These are phyloP conservation scores for Talaromyces nanjingensis DNA, from an alignment of 495 filamentous ascomycete genomes.

Conservation along the genomic window DNA sequence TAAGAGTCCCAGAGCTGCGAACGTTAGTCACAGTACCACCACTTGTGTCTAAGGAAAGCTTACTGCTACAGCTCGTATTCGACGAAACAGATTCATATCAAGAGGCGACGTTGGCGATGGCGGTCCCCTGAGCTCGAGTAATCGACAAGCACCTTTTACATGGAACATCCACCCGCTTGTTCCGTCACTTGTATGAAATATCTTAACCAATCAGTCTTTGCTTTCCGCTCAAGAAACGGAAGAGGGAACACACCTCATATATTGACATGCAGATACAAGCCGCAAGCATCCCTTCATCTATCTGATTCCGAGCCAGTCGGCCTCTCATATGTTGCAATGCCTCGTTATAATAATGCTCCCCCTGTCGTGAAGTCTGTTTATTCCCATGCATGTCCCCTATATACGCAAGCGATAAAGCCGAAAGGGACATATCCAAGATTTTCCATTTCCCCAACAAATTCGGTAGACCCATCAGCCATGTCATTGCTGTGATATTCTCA, in stretches of 20 bases:
- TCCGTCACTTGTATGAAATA: constrained; percentile 5
- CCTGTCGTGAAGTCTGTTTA: background rate
- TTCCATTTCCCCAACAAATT: constrained; percentile 4
- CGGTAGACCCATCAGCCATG: constrained; percentile 4
- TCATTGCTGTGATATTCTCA: constrained; percentile 6
- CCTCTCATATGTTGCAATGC: constrained; percentile 6
- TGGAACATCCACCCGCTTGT: constrained; percentile 10
- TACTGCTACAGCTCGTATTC: constrained; percentile 10
- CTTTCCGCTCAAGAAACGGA: no score
- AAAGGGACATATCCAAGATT: constrained; percentile 7
- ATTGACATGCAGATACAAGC: constrained; percentile 9
- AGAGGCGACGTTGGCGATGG: constrained; percentile 6
- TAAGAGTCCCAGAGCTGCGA: constrained; percentile 8
- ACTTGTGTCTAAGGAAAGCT: background rate
- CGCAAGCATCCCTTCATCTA: constrained; percentile 8
- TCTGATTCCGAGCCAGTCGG: background rate
- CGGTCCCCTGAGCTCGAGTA: constrained; percentile 6
- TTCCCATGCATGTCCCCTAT: constrained; percentile 8
- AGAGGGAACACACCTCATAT: constrained; percentile 1
- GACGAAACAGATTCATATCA: constrained; percentile 9
- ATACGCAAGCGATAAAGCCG: constrained; percentile 4
- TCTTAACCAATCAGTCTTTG: background rate
- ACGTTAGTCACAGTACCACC: background rate
- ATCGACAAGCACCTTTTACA: constrained; percentile 7
- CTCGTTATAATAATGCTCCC: background rate